These are phyloP conservation scores for Choricystis sp. DNA, from an alignment of 139 green algal genomes.

Conservation along the genomic window DNA sequence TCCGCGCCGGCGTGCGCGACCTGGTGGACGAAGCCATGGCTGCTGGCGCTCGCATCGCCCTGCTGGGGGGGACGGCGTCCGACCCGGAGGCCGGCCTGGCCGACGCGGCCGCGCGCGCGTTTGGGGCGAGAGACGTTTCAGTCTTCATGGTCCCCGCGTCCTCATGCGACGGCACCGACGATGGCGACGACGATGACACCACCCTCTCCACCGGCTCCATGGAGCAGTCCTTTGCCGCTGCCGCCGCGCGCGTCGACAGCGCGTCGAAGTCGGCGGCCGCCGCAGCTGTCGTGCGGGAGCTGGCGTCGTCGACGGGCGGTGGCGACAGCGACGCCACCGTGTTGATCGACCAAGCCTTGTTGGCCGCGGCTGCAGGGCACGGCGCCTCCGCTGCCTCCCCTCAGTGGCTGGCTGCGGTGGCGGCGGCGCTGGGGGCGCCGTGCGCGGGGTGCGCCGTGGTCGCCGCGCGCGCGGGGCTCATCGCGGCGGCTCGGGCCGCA, in stretches of 20 bases:
- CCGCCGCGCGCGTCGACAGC: background rate
- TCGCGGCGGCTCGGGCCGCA: constrained; percentile 4
- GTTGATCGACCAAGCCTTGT: background rate
- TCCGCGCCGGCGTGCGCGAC: background rate
- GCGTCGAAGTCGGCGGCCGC: background rate
- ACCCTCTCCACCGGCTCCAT: background rate
- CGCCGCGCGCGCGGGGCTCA: background rate
- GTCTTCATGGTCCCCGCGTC: background rate
- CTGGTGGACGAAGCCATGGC: constrained; percentile 9
- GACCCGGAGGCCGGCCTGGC: background rate
- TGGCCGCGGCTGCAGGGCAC: background rate
- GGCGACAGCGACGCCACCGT: constrained; percentile 4
- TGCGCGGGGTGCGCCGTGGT: background rate
- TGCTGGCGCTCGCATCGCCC: background rate
- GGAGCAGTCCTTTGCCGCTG: background rate
- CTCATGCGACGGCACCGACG: background rate
- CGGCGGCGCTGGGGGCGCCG: background rate
- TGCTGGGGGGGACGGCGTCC: background rate
- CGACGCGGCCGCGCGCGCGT: no score
- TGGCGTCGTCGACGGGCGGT: background rate
- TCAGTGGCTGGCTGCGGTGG: background rate
- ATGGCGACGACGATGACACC: background rate
- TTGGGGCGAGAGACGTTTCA: background rate
- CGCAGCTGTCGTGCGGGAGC: background rate
- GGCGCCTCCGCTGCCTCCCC: background rate